Base-by-base conservation (phyloP, 257 asterid genomes). In the Nicotiana obtusifolia region DNA sequence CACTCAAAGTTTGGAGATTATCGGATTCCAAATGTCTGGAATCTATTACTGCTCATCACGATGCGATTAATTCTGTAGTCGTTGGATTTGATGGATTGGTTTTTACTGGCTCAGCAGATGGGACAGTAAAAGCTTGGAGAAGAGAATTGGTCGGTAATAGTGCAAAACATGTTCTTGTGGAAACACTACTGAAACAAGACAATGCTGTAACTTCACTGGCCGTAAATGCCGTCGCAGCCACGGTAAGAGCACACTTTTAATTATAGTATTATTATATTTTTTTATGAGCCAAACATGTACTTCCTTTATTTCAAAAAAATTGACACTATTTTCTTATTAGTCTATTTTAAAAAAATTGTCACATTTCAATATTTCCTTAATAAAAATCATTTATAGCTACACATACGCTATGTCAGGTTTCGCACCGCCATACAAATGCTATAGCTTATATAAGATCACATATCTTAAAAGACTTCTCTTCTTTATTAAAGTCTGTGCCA, bases 111-210 rank as follows among this genome's bases (percentile, higher is more conserved):
- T 92, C 98, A 0, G 98, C 99, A 9, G 98, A 95, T 76, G 99
- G 99, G 3, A 85, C 97, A 13, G 97, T 95, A 81, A 95, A 94
- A 83, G 95, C 90, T 64, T 95, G 99, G 99, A 85, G 95, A 87
- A 83, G 95, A 80, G 97, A 90, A 84, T 65, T 87, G n/a, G 90
- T 89, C 31, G 96, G 91, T 54, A 84, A 44, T 75, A 56, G 84
- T 3, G 87, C 87, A 66, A 84, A 87, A 81, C 97, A 94, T 82
- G 87, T 90, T 44, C 87, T 89, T 30, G 93, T 92, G 83, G 94
- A 88, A 82, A 89, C 96, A 66, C 80, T 95, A 59, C 61, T 94
- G 76, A 83, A 84, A 78, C 92, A 91, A 82, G 98, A 88, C 65
- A 86, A 78, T 84, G 99, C 98, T 64, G 82, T 95, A 47, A 95